Evolutionary conservation across 768 basidiomycete genomes (phyloP).

Genomic region (Mycena vitilis): DNA sequence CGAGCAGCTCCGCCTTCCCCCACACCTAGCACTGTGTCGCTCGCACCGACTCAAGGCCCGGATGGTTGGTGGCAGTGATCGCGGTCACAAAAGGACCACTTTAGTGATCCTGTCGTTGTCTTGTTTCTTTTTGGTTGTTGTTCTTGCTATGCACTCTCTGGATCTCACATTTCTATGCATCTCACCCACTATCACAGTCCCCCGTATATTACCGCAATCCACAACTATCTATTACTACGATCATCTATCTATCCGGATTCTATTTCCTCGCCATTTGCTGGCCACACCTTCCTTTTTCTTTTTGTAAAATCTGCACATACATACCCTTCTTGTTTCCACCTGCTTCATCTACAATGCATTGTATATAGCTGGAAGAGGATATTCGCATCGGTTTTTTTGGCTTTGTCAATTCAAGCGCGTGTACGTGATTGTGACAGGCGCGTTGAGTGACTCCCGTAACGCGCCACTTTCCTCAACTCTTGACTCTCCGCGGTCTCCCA

Average conservation of each 20-base stretch:
- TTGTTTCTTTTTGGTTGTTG: slow-evolving; percentile 23
- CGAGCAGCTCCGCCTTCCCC: slow-evolving; percentile 60
- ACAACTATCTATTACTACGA: slow-evolving; percentile 33
- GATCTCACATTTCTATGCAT: slow-evolving; percentile 26
- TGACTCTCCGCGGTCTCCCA: too few relatives aligned
- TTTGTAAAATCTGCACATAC: slow-evolving; percentile 25
- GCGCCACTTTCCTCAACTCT: too few relatives aligned
- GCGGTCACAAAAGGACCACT: slow-evolving; percentile 22
- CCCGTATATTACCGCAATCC: slow-evolving; percentile 37
- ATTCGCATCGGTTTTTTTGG: slow-evolving; percentile 2
- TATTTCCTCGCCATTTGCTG: slow-evolving; percentile 1
- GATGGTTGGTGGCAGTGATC: slow-evolving; percentile 84
- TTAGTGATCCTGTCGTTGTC: slow-evolving; percentile 16
- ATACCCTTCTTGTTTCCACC: slow-evolving; percentile 23
- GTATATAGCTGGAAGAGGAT: slow-evolving; percentile 25
- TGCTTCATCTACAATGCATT: slow-evolving; percentile 15
- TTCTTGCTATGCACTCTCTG: slow-evolving; percentile 37
- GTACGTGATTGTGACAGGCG: too few relatives aligned
- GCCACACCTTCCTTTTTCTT: slow-evolving; percentile 20
- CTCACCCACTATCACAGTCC: slow-evolving; percentile 30
- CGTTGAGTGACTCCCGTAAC: too few relatives aligned
- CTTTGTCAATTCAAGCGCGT: too few relatives aligned
- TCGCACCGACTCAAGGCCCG: slow-evolving; percentile 73
- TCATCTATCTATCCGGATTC: slow-evolving; percentile 20
- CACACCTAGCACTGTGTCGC: slow-evolving; percentile 80